Conservation (phyloP, 208 protist species). For the Acanthamoeba royreba region DNA sequence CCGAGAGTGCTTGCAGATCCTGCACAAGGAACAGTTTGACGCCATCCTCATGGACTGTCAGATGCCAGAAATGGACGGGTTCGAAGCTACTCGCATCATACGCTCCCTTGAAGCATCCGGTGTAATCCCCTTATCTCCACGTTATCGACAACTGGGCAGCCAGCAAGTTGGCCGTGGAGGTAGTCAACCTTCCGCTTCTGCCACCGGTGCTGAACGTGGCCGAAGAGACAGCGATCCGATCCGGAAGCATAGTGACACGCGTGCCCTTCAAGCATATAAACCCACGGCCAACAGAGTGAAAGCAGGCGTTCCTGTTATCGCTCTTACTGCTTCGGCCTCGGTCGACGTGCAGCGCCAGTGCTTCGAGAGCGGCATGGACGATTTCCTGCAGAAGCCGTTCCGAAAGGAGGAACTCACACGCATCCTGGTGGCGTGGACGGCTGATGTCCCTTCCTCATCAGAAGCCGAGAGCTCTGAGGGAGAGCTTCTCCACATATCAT, state of each 20-base stretch:
- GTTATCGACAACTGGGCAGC: not conserved
- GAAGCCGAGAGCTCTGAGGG: too few relatives aligned
- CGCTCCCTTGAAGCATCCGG: not conserved
- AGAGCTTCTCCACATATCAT: too few relatives aligned
- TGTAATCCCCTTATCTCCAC: not conserved
- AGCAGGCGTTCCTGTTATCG: not conserved
- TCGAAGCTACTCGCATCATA: not conserved
- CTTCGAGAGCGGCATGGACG: not conserved
- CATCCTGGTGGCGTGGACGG: not conserved
- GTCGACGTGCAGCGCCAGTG: not conserved
- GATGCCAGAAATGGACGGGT: not conserved
- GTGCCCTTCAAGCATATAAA: not conserved
- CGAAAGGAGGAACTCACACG: not conserved
- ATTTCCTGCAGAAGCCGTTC: slow-evolving; percentile 3
- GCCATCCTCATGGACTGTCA: not conserved
- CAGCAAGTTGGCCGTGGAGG: not conserved
- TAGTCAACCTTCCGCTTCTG: too few relatives aligned
- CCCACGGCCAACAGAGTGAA: too few relatives aligned
- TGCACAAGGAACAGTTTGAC: not conserved
- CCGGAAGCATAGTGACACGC: too few relatives aligned
- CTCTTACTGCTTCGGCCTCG: not conserved
- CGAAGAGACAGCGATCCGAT: too few relatives aligned
- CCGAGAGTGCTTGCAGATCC: not conserved
- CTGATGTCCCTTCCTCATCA: too few relatives aligned
- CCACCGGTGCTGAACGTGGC: too few relatives aligned